Evolutionary conservation across 1,284 basidiomycete genomes (phyloP), one percentile per base, ranked within the genome.

Genomic region (Pascua guehoae): DNA sequence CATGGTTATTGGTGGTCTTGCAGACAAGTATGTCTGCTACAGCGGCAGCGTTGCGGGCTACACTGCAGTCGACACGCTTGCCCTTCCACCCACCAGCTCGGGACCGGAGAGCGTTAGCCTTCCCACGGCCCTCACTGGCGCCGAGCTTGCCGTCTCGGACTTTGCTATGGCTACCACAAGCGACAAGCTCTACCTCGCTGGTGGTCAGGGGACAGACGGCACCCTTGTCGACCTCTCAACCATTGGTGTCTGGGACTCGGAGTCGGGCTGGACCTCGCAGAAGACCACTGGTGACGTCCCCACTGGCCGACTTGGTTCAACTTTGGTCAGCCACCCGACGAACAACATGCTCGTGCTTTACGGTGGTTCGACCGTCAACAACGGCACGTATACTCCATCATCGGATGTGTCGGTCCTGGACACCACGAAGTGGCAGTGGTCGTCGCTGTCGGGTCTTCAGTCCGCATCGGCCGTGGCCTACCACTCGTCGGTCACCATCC

Each of bases 401-500:
- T 39, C 61, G 12, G 55, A 70, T 14, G 60, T 76, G 8, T 63
- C 75, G 14, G 56, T 74, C 57, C 69, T 78, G 48, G 72, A 78
- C 67, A 72, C 71, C 4, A 76, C 71, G 44, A 65, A 64, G 17
- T 73, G 71, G 68, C 56, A 64, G 24, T 78, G 76, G 76, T 70
- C 71, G 5, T 60, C 65, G 12, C 75, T 73, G 1, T 60, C 65
- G n/a, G 65, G 65, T 56, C 63, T 78, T 8, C 75, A 78, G 57
- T 71, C 73, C 0, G 59, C 68, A 5, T 38, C 69, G 0, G 73
- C 71, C 15, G 64, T 67, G 1, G 62, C 74, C 7, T 76, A 75
- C 64, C 75, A 78, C 59, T 67, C 74, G 12, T 62, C 73, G 2
- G 65, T 78, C 53, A 75, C 77, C 62, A 76, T 74, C 9, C 66